A percentile compares a stretch with the other conserved stretches of the same genome.
These are phyloP conservation scores for Fusarium sp. DNA, from an alignment of 2,329 filamentous ascomycete species.

Conservation along the genomic window DNA sequence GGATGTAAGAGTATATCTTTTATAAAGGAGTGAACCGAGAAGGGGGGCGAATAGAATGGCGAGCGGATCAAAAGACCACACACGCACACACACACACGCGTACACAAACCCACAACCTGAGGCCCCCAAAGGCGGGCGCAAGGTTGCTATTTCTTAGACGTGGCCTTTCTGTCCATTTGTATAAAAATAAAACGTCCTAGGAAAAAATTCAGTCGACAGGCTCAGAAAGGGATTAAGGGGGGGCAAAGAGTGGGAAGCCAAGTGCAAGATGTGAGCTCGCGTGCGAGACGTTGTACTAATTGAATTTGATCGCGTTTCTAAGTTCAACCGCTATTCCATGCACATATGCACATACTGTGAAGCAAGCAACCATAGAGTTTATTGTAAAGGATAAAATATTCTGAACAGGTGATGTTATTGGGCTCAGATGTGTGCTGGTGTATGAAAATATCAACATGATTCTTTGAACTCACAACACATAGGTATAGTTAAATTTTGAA, in stretches of 20 bases:
- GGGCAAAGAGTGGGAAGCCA: constrained; percentile 21
- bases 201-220: constrained; percentile 39
- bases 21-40: constrained; percentile 20
- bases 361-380: too few species aligned
- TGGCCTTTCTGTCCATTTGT: constrained; percentile 49
- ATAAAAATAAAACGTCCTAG: constrained; percentile 52
- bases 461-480: too few species aligned
- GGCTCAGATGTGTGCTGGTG: too few species aligned
- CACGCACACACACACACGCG: constrained; percentile 15
- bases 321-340: neutral
- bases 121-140: constrained; percentile 37
- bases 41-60: constrained; percentile 40
- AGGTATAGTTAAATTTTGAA: too few species aligned
- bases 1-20: constrained; percentile 44
- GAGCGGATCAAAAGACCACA: constrained; percentile 27
- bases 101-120: constrained; percentile 18
- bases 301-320: constrained; percentile 32
- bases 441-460: too few species aligned
- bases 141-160: constrained; percentile 49
- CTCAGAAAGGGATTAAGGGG: constrained; percentile 18
- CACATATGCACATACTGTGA: neutral
- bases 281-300: constrained; percentile 39
- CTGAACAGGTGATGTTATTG: too few species aligned
- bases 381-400: too few species aligned
- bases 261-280: constrained; percentile 27